Evolutionary conservation across 139 green algal genomes (phyloP).

Genomic region (Choricystis sp.): DNA sequence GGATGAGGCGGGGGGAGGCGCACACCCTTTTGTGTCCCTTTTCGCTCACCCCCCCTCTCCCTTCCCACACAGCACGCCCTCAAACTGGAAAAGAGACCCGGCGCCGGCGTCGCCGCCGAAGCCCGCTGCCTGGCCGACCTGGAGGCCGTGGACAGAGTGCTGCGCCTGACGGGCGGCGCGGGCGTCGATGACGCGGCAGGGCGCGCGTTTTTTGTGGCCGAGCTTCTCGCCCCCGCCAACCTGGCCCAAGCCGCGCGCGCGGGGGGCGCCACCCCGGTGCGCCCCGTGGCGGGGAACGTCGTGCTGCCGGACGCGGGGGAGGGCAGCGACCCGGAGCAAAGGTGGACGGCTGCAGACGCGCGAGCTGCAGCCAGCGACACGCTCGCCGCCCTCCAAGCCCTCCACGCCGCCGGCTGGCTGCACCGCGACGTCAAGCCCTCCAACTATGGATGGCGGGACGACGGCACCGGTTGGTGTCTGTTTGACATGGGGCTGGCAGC

Average conservation of each 20-base stretch:
- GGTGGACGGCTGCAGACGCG: too few relatives aligned
- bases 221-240: constrained; percentile 63
- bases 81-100: constrained; percentile 38
- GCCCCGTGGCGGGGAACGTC: constrained; percentile 15
- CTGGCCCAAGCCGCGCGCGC: constrained; percentile 34
- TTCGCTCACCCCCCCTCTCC: background rate
- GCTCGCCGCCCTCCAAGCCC: constrained; percentile 35
- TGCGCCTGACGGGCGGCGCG: constrained; percentile 17
- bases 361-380: constrained; percentile 5
- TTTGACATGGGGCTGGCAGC: constrained; percentile 64
- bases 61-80: constrained; percentile 29
- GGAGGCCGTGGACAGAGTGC: too few relatives aligned
- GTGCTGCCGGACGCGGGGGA: background rate
- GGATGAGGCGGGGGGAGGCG: background rate
- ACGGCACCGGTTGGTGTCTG: constrained; percentile 17
- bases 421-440: constrained; percentile 74
- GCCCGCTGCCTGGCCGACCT: too few relatives aligned
- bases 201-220: constrained; percentile 60
- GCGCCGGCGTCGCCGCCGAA: too few relatives aligned
- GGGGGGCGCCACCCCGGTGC: constrained; percentile 15
- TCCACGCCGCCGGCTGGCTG: constrained; percentile 45
- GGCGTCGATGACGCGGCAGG: constrained; percentile 31
- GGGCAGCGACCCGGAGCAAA: too few relatives aligned
- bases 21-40: background rate
- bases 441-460: constrained; percentile 42